These are phyloP conservation scores for Neopestalotiopsis sp. DNA, from an alignment of 2,329 filamentous ascomycete genomes.

Conservation along the genomic window DNA sequence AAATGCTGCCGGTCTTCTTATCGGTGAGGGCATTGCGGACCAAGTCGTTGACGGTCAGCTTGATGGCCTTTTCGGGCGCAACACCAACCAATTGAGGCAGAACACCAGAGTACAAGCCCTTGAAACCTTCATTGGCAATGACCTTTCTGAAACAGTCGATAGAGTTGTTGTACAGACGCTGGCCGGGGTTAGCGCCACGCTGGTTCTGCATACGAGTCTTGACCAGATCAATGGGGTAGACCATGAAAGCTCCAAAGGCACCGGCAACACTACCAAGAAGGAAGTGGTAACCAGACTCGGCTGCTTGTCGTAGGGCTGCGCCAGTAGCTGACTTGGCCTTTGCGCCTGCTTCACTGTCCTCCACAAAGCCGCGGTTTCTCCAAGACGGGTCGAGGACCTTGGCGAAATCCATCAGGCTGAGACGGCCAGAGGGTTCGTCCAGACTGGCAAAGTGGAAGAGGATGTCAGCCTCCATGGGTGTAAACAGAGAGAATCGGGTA, in stretches of 20 bases:
- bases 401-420: constrained; percentile 84
- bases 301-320: constrained; percentile 64
- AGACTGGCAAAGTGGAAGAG: constrained; percentile 97
- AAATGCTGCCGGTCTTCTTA: constrained; percentile 75
- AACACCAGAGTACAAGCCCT: constrained; percentile 91
- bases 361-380: constrained; percentile 66
- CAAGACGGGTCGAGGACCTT: constrained; percentile 95
- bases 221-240: constrained; percentile 97
- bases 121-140: constrained; percentile 87
- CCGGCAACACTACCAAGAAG: constrained; percentile 86
- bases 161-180: constrained; percentile 95
- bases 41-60: constrained; percentile 96
- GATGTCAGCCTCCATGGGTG: constrained; percentile 98
- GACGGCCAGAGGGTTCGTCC: constrained; percentile 84
- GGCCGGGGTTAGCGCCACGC: constrained; percentile 78
- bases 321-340: constrained; percentile 59
- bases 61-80: constrained; percentile 99
- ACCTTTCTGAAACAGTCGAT: constrained; percentile 95
- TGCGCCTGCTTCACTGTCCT: constrained; percentile 44
- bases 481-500: constrained; percentile 94
- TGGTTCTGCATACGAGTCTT: constrained; percentile 99
- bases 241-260: constrained; percentile 98
- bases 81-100: constrained; percentile 95
- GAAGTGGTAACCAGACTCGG: constrained; percentile 90
- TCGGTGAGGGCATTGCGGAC: constrained; percentile 79